phyloP scores from a whole-genome alignment of 2,329 filamentous ascomycete species.

The Trichoderma breve region DNA sequence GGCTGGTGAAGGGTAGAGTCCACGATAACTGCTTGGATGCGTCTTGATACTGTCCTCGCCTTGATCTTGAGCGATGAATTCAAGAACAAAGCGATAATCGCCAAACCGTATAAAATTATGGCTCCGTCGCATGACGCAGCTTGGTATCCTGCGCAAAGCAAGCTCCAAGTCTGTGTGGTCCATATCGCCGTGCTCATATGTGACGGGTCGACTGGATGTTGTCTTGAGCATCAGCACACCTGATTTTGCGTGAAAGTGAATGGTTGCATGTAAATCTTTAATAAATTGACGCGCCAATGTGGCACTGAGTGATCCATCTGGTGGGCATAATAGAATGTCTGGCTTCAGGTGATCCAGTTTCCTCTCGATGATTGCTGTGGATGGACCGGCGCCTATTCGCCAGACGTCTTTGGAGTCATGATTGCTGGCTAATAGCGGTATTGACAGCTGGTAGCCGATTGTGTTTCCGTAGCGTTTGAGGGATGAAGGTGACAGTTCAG shows the following conservation, averaged over 20 bases:
- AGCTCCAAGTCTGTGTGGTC: background rate
- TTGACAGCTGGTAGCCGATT: background rate
- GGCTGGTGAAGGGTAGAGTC: background rate
- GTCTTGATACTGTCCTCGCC: background rate
- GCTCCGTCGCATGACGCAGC: background rate
- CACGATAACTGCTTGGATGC: background rate
- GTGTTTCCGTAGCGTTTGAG: background rate
- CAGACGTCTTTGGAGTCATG: background rate
- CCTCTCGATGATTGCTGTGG: background rate
- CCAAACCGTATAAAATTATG: background rate
- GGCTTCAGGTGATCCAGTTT: background rate
- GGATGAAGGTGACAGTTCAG: background rate
- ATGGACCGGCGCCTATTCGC: background rate
- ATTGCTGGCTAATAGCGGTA: background rate
- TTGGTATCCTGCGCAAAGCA: no score
- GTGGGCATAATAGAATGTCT: background rate
- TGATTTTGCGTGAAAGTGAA: background rate
- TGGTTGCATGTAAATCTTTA: background rate
- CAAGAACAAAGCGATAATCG: background rate
- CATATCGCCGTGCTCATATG: background rate
- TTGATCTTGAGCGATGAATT: background rate
- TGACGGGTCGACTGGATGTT: background rate
- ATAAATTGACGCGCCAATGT: background rate
- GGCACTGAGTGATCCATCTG: background rate
- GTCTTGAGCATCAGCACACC: background rate